These are phyloP conservation scores for Mortierella hygrophila DNA, from an alignment of 192 early-diverging fungal genomes.

Conservation along the genomic window DNA sequence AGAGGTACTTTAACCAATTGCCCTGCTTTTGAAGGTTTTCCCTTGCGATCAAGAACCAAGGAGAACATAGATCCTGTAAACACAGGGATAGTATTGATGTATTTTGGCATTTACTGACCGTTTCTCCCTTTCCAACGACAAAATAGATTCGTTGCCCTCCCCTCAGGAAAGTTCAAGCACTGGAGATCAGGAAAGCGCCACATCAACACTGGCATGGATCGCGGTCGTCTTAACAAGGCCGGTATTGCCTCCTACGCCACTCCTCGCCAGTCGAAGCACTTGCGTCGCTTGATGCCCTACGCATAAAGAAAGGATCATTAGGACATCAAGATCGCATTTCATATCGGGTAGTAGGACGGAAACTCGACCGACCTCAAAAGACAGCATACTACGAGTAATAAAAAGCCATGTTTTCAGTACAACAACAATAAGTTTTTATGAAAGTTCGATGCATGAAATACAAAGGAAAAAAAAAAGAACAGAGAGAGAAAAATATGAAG, in stretches of 20 bases:
- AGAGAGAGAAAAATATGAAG: background rate
- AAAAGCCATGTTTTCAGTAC: background rate
- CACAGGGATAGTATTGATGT: background rate
- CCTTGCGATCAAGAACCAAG: background rate
- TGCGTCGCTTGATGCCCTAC: conserved; percentile 57
- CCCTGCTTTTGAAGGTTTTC: background rate
- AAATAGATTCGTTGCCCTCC: conserved; percentile 49
- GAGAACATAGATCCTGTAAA: too few species aligned
- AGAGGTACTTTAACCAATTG: conserved; percentile 27
- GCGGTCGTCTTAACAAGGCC: conserved; percentile 53
- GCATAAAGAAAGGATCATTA: conserved; percentile 16
- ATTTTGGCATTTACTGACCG: background rate
- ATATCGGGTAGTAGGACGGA: background rate
- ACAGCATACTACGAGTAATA: background rate
- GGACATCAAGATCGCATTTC: background rate
- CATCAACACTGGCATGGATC: conserved; percentile 57
- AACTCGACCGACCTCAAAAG: background rate
- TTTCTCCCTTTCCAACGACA: background rate
- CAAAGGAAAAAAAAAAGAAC: background rate
- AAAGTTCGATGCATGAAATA: background rate
- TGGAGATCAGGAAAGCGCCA: conserved; percentile 59
- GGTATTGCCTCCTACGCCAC: conserved; percentile 43
- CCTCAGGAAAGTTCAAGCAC: conserved; percentile 58
- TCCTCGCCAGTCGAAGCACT: conserved; percentile 46
- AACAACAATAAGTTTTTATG: background rate